Evolutionary conservation across 1,139 yeast genomes (phyloP).

Genomic region (Schwanniomyces etchellsii): DNA sequence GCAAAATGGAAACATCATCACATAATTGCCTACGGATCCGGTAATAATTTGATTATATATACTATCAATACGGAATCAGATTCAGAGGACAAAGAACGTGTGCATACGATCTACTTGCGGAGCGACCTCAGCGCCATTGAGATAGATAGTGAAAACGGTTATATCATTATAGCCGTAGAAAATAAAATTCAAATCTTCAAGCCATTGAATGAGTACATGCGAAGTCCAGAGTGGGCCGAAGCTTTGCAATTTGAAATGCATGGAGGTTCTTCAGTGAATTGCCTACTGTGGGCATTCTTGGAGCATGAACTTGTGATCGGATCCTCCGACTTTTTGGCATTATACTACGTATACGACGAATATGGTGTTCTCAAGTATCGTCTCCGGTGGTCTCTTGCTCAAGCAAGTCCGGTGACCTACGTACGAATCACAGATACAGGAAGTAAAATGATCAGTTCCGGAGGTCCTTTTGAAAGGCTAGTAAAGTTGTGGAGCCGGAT

Average conservation of each 20-base stretch:
- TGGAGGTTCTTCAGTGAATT: constrained; percentile 36
- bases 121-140: constrained; percentile 64
- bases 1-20: constrained; percentile 64
- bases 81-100: constrained; percentile 22
- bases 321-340: constrained; percentile 39
- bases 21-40: constrained; percentile 75
- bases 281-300: constrained; percentile 62
- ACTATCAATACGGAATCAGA: constrained; percentile 12
- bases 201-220: constrained; percentile 41
- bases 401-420: constrained; percentile 51
- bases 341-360: constrained; percentile 49
- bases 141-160: constrained; percentile 54
- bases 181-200: constrained; percentile 29
- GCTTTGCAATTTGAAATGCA: constrained; percentile 14
- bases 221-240: constrained; percentile 46
- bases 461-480: constrained; percentile 55
- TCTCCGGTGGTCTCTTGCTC: constrained; percentile 50
- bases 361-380: constrained; percentile 32
- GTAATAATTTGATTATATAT: constrained; percentile 70
- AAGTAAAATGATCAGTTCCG: constrained; percentile 54
- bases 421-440: constrained; percentile 61
- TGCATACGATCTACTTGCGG: constrained; percentile 75
- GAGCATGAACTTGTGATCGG: constrained; percentile 61
- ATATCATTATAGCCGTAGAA: constrained; percentile 43
- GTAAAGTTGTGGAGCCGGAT: constrained; percentile 78